These are phyloP conservation scores for Candida caryicola DNA, from an alignment of 805 yeast genomes.

Conservation along the genomic window DNA sequence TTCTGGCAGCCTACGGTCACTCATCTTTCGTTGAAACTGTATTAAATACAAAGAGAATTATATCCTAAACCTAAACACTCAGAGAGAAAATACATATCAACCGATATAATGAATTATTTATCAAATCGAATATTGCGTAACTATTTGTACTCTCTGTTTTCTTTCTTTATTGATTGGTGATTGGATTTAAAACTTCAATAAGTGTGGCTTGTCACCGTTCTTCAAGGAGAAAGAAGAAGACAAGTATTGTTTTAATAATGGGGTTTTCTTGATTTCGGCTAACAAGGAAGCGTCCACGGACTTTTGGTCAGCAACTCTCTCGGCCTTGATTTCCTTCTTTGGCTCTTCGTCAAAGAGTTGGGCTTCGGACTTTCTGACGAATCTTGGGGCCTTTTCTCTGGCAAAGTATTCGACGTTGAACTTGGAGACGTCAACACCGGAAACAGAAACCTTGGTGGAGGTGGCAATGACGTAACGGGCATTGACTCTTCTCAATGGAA, in stretches of 20 bases:
- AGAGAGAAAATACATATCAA: not conserved
- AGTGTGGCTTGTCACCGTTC: slow-evolving; percentile 98
- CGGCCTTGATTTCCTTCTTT: slow-evolving; percentile 86
- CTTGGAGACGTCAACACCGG: slow-evolving; percentile 80
- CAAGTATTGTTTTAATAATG: slow-evolving; percentile 94
- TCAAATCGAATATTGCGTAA: not conserved
- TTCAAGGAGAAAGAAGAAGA: slow-evolving; percentile 93
- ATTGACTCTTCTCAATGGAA: slow-evolving; percentile 98
- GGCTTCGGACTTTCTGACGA: slow-evolving; percentile 86
- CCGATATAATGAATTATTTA: not conserved
- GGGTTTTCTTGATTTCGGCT: slow-evolving; percentile 94
- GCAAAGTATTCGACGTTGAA: slow-evolving; percentile 95
- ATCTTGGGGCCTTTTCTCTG: slow-evolving; percentile 83
- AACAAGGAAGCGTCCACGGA: slow-evolving; percentile 87
- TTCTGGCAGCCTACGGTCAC: not conserved
- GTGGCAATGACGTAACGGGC: slow-evolving; percentile 99
- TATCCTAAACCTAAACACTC: slow-evolving; percentile 11
- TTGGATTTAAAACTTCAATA: slow-evolving; percentile 80
- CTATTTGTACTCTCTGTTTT: not conserved
- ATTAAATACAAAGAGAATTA: slow-evolving; percentile 30
- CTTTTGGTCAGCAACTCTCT: slow-evolving; percentile 97
- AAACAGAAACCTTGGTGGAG: slow-evolving; percentile 83
- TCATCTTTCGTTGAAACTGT: slow-evolving; percentile 9
- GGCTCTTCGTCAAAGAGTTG: slow-evolving; percentile 76
- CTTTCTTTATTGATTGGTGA: not conserved